A percentile compares a stretch with the other conserved stretches of the same genome.
These are phyloP conservation scores for Pedinophyceae sp. DNA, from an alignment of 139 green algal species.

Conservation along the genomic window DNA sequence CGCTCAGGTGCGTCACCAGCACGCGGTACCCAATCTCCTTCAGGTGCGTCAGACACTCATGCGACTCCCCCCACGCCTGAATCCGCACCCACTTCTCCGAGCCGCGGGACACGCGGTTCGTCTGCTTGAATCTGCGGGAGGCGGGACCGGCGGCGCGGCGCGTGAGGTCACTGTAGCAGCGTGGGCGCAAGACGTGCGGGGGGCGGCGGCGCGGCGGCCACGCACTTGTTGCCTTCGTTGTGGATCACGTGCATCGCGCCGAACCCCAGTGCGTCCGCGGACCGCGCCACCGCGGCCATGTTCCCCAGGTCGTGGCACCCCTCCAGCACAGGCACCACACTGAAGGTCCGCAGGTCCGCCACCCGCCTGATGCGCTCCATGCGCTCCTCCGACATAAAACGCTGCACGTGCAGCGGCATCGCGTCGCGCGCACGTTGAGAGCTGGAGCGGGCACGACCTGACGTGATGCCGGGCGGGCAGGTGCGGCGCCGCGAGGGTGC, in stretches of 20 bases:
- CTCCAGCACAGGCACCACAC: constrained; percentile 30
- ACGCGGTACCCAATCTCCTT: constrained; percentile 46
- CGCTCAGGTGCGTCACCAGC: constrained; percentile 23
- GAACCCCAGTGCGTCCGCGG: constrained; percentile 48
- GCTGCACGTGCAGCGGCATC: too few relatives aligned
- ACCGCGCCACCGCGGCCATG: constrained; percentile 45
- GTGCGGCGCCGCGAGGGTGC: too few relatives aligned
- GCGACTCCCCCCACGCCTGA: constrained; percentile 22
- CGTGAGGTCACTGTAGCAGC: not conserved
- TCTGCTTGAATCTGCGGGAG: not conserved
- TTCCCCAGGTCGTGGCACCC: constrained; percentile 60
- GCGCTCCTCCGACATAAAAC: too few relatives aligned
- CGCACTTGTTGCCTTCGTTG: constrained; percentile 21
- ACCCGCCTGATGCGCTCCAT: not conserved
- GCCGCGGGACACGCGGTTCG: constrained; percentile 11
- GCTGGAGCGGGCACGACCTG: too few relatives aligned
- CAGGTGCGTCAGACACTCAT: constrained; percentile 24
- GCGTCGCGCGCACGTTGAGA: too few relatives aligned
- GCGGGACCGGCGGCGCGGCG: not conserved
- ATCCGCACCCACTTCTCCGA: constrained; percentile 72
- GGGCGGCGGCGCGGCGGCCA: constrained; percentile 18
- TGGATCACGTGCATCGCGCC: constrained; percentile 46
- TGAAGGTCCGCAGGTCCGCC: constrained; percentile 16
- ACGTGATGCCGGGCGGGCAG: too few relatives aligned
- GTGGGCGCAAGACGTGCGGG: not conserved